These are phyloP conservation scores for Jackrogersella multiformis DNA, from an alignment of 495 filamentous ascomycete genomes.

Conservation along the genomic window DNA sequence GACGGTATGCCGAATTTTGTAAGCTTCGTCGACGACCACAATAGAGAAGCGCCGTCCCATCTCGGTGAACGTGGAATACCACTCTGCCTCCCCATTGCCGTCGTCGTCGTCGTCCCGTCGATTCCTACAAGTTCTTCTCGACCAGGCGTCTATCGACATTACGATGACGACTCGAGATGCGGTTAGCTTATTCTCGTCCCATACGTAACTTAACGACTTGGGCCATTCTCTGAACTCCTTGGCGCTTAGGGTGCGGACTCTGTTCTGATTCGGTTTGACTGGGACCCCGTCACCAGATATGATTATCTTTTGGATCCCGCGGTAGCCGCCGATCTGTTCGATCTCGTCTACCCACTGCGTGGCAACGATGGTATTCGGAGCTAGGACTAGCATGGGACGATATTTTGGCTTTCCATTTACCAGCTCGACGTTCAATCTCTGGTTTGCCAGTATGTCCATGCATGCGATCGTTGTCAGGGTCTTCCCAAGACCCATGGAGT, in stretches of 20 bases:
- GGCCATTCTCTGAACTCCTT: slow-evolving; percentile 32
- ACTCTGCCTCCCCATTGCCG: not conserved
- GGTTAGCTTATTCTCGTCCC: slow-evolving; percentile 19
- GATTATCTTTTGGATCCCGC: slow-evolving; percentile 27
- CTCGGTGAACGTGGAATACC: slow-evolving; percentile 31
- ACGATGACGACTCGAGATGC: slow-evolving; percentile 30
- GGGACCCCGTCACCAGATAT: slow-evolving; percentile 28
- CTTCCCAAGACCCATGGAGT: slow-evolving; percentile 96
- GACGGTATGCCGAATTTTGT: slow-evolving; percentile 32
- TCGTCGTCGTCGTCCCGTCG: not conserved
- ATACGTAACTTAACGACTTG: slow-evolving; percentile 17
- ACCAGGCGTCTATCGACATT: slow-evolving; percentile 39
- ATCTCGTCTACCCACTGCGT: slow-evolving; percentile 42
- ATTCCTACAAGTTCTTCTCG: slow-evolving; percentile 30
- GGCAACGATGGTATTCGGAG: slow-evolving; percentile 38
- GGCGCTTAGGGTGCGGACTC: slow-evolving; percentile 3
- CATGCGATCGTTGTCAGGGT: slow-evolving; percentile 62
- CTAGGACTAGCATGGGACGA: slow-evolving; percentile 36
- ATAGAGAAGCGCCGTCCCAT: slow-evolving; percentile 35
- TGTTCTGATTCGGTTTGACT: not conserved
- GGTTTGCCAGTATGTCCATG: slow-evolving; percentile 31
- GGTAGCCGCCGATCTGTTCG: not conserved
- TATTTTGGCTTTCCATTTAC: slow-evolving; percentile 13
- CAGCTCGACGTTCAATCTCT: slow-evolving; percentile 22
- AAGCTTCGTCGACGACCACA: slow-evolving; percentile 44